phyloP scores from a whole-genome alignment of 768 basidiomycete species.

The Tricholoma hemisulphureum region DNA sequence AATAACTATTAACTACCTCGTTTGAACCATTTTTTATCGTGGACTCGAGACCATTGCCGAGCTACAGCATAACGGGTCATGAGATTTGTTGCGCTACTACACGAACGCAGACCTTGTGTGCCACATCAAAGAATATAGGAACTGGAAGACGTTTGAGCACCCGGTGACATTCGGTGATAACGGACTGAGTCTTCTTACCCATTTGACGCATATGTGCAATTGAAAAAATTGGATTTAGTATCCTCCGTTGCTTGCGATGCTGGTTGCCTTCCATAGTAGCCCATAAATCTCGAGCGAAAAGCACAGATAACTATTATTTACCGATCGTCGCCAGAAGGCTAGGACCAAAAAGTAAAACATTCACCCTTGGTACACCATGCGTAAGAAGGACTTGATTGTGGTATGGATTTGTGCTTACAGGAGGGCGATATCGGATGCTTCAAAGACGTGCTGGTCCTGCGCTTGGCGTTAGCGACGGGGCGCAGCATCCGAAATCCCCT shows the following conservation, averaged over 20 bases:
- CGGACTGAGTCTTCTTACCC: slow-evolving; percentile 3
- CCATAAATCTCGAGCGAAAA: background rate
- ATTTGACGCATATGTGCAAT: slow-evolving; percentile 32
- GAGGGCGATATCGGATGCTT: slow-evolving; percentile 36
- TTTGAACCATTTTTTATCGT: slow-evolving; percentile 8
- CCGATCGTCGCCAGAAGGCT: slow-evolving; percentile 6
- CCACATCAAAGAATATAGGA: slow-evolving; percentile 16
- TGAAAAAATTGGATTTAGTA: slow-evolving; percentile 40
- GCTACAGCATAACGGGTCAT: background rate
- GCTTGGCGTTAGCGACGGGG: background rate
- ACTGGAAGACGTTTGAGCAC: slow-evolving; percentile 4
- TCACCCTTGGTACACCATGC: background rate
- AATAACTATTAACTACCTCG: slow-evolving; percentile 5
- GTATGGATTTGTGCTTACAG: slow-evolving; percentile 15
- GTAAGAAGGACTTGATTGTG: background rate
- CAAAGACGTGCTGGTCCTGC: slow-evolving; percentile 28
- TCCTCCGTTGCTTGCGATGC: slow-evolving; percentile 30
- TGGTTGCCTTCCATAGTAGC: slow-evolving; percentile 9
- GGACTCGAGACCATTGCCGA: too few relatives aligned
- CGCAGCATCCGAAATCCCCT: background rate
- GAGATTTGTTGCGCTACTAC: too few relatives aligned
- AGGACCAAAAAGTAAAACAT: background rate
- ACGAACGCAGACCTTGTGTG: slow-evolving; percentile 11
- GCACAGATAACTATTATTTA: background rate
- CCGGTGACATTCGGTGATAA: too few relatives aligned